Evolutionary conservation across 1,139 yeast genomes (phyloP).

Genomic region (Candida sanyaensis): DNA sequence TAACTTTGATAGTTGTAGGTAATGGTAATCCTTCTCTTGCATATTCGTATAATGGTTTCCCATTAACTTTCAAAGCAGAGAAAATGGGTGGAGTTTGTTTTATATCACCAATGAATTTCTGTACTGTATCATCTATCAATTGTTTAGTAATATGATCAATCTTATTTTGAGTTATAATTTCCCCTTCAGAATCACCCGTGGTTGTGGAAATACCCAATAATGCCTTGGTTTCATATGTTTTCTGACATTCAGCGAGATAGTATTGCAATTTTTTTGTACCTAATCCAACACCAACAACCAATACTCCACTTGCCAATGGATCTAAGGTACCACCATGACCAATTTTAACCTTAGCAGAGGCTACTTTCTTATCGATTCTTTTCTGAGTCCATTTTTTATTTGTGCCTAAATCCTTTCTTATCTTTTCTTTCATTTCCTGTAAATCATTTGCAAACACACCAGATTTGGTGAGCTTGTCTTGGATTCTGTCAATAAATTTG

Average conservation of each 20-base stretch:
- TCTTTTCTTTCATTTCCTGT: slow-evolving; percentile 35
- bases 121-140: slow-evolving; percentile 49
- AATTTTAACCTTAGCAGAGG: slow-evolving; percentile 68
- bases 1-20: slow-evolving; percentile 76
- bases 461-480: slow-evolving; percentile 62
- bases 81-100: slow-evolving; percentile 94
- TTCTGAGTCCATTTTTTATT: slow-evolving; percentile 49
- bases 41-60: slow-evolving; percentile 90
- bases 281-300: slow-evolving; percentile 85
- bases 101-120: slow-evolving; percentile 73
- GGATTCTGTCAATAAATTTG: slow-evolving; percentile 65
- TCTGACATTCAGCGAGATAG: slow-evolving; percentile 70
- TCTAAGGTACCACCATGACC: slow-evolving; percentile 99
- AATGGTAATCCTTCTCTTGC: slow-evolving; percentile 87
- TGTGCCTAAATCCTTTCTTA: slow-evolving; percentile 38
- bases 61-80: slow-evolving; percentile 93
- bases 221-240: slow-evolving; percentile 83
- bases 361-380: slow-evolving; percentile 46
- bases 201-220: slow-evolving; percentile 89
- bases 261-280: slow-evolving; percentile 84
- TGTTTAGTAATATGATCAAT: slow-evolving; percentile 61
- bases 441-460: slow-evolving; percentile 59
- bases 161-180: slow-evolving; percentile 60
- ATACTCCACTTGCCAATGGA: slow-evolving; percentile 90
- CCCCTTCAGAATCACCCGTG: slow-evolving; percentile 93